These are phyloP conservation scores for Aspergillus terreus DNA, from an alignment of 2,329 filamentous ascomycete genomes.

Conservation along the genomic window DNA sequence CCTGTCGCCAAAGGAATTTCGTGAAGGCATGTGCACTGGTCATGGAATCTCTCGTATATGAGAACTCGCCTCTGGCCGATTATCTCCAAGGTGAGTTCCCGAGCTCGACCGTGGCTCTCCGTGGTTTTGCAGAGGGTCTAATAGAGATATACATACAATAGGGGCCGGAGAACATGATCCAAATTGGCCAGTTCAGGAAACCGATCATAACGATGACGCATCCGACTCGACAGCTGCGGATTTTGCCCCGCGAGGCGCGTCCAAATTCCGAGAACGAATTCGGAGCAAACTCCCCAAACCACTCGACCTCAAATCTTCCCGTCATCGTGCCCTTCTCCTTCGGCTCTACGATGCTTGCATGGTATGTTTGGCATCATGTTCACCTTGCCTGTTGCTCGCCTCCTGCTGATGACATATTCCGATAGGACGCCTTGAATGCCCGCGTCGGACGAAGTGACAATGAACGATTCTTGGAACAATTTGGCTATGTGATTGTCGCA, in stretches of 20 bases:
- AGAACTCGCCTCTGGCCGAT: constrained; percentile 81
- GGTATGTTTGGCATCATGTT: constrained; percentile 29
- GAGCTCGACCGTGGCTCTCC: neutral
- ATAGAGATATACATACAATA: constrained; percentile 21
- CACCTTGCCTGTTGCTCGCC: neutral
- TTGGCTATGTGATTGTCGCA: constrained; percentile 87
- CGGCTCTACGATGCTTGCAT: constrained; percentile 47
- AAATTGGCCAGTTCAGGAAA: constrained; percentile 34
- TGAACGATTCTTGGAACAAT: constrained; percentile 82
- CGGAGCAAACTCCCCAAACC: constrained; percentile 48
- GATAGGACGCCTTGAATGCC: constrained; percentile 32
- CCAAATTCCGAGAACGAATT: constrained; percentile 47
- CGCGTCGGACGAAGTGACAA: constrained; percentile 72
- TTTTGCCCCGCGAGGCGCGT: constrained; percentile 51
- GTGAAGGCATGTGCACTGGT: constrained; percentile 31
- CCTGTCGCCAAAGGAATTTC: neutral
- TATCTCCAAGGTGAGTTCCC: constrained; percentile 74
- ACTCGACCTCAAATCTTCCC: constrained; percentile 35
- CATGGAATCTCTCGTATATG: constrained; percentile 86
- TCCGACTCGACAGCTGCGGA: constrained; percentile 28
- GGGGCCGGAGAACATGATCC: constrained; percentile 45
- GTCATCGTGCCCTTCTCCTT: constrained; percentile 29
- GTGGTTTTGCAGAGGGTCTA: constrained; percentile 2
- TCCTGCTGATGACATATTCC: neutral
- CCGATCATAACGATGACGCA: constrained; percentile 26